Evolutionary conservation across 257 asterid genomes (phyloP).

Genomic region (Mentha longifolia): DNA sequence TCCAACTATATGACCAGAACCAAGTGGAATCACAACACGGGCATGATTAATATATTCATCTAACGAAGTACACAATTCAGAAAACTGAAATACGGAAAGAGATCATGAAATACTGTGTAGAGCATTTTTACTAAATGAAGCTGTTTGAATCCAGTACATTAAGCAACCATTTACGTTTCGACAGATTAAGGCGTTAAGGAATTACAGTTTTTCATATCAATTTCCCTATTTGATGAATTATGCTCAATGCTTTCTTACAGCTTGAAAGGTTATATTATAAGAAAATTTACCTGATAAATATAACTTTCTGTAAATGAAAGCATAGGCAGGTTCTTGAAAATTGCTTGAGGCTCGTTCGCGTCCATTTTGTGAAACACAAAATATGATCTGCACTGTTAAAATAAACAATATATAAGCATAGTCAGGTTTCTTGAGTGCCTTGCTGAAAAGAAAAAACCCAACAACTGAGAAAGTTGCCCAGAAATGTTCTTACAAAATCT

Average conservation of each 20-base stretch:
- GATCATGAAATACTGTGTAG: neutral
- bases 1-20: slow-evolving; percentile 70
- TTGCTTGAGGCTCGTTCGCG: slow-evolving; percentile 54
- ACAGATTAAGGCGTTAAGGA: neutral
- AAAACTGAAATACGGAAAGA: neutral
- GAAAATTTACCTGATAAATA: slow-evolving; percentile 76
- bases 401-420: neutral
- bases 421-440: slow-evolving; percentile 13
- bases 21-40: slow-evolving; percentile 29
- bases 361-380: slow-evolving; percentile 92
- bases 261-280: slow-evolving; percentile 12
- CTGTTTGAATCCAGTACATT: neutral
- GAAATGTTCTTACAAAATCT: slow-evolving; percentile 81
- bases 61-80: slow-evolving; percentile 5
- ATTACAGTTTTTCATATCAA: neutral
- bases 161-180: slow-evolving; percentile 11
- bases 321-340: slow-evolving; percentile 80
- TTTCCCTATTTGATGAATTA: slow-evolving; percentile 23
- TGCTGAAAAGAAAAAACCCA: neutral
- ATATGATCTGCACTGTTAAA: slow-evolving; percentile 86
- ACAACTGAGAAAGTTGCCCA: slow-evolving; percentile 2
- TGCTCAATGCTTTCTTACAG: neutral
- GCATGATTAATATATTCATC: slow-evolving; percentile 10
- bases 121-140: neutral
- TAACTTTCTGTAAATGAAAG: slow-evolving; percentile 91